Percentiles rank a stretch among this genome's conserved stretches.
Conservation (phyloP, 495 filamentous ascomycete species). For the Chlorociboria aeruginascens region DNA sequence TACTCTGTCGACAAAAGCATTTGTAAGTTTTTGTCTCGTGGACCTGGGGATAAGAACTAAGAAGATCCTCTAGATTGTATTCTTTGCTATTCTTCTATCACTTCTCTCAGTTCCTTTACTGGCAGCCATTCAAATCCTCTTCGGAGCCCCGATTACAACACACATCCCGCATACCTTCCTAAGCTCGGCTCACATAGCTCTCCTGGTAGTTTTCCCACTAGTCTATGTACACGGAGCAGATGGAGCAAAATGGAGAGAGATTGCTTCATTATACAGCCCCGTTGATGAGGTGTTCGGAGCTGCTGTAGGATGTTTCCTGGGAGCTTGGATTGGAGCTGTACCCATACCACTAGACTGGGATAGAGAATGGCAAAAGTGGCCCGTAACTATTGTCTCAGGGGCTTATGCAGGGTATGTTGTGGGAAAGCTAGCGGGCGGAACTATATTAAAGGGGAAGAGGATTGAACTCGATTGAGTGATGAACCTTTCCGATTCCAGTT, state of each 20-base stretch:
- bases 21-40: conserved; percentile 18
- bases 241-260: conserved; percentile 55
- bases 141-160: conserved; percentile 82
- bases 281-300: conserved; percentile 62
- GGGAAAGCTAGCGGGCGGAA: conserved; percentile 49
- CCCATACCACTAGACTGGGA: conserved; percentile 95
- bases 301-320: conserved; percentile 46
- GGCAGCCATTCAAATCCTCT: conserved; percentile 58
- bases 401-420: conserved; percentile 55
- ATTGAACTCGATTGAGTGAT: conserved; percentile 40
- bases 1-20: conserved; percentile 16
- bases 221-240: conserved; percentile 82
- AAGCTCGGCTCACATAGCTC: conserved; percentile 66
- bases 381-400: conserved; percentile 73
- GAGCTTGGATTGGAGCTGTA: conserved; percentile 69
- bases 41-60: too few species aligned
- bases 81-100: conserved; percentile 52
- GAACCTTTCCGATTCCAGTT: neutral
- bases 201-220: conserved; percentile 61
- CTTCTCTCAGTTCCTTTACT: conserved; percentile 45
- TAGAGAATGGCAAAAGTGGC: conserved; percentile 96
- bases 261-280: conserved; percentile 41
- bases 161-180: conserved; percentile 69
- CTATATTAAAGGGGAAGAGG: conserved; percentile 47
- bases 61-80: conserved; percentile 34